Evolutionary conservation across 345 rosid species (phyloP).

Genomic region (Populus nigra): DNA sequence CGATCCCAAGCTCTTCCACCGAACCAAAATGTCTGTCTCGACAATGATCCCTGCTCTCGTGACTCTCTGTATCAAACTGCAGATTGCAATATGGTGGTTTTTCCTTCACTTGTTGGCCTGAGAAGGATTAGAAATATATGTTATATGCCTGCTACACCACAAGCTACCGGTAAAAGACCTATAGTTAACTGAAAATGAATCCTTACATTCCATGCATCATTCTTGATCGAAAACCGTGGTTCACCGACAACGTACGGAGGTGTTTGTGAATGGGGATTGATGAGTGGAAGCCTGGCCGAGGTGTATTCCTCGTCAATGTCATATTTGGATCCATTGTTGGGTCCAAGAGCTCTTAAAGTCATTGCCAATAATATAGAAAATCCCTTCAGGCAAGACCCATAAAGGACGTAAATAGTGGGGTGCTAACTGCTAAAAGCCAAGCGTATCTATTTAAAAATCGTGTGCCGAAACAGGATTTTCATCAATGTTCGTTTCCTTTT

Average conservation of each 20-base stretch:
- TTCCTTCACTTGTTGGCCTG: constrained; percentile 8
- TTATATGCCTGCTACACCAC: neutral
- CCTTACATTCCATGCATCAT: constrained; percentile 29
- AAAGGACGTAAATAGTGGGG: neutral
- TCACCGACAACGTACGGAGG: constrained; percentile 19
- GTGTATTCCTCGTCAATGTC: constrained; percentile 34
- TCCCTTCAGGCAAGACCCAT: constrained; percentile 32
- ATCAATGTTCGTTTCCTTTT: neutral
- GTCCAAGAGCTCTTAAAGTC: constrained; percentile 34
- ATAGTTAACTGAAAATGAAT: neutral
- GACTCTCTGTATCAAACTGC: neutral
- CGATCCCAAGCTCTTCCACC: neutral
- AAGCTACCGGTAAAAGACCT: neutral
- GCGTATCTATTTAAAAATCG: neutral
- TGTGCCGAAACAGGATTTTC: neutral
- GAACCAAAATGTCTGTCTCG: neutral
- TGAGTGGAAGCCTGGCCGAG: constrained; percentile 35
- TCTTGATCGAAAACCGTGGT: constrained; percentile 14
- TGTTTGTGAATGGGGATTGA: constrained; percentile 23
- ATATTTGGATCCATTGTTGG: constrained; percentile 11
- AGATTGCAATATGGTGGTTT: neutral
- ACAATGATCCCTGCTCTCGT: neutral
- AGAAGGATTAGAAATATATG: neutral
- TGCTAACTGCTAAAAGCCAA: neutral
- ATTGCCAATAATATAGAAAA: constrained; percentile 31